These are phyloP conservation scores for Leccinum pachyderme DNA, from an alignment of 1,284 basidiomycete genomes.

Conservation along the genomic window DNA sequence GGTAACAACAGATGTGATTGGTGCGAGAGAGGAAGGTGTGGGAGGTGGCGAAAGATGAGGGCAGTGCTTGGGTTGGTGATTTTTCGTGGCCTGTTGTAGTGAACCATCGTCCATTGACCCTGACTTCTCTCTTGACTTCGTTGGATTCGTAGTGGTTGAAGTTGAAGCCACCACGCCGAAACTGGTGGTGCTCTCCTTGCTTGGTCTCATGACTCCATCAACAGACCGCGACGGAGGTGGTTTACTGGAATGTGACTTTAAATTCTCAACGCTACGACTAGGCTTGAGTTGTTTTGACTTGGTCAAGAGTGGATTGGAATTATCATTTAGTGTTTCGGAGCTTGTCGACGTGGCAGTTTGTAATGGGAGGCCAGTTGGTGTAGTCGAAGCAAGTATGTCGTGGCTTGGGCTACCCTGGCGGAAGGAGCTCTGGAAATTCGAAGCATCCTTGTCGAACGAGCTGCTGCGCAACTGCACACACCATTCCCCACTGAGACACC, in stretches of 20 bases:
- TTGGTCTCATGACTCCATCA: slow-evolving; percentile 42
- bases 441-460: slow-evolving; percentile 30
- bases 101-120: slow-evolving; percentile 34
- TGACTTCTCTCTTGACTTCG: slow-evolving; percentile 31
- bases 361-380: slow-evolving; percentile 22
- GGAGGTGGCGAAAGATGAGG: slow-evolving; percentile 19
- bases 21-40: slow-evolving; percentile 13
- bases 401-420: slow-evolving; percentile 43
- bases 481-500: slow-evolving; percentile 88
- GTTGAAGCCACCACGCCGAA: slow-evolving; percentile 44
- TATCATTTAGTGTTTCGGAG: slow-evolving; percentile 31
- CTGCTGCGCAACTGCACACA: slow-evolving; percentile 63
- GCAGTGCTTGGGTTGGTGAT: slow-evolving; percentile 11
- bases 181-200: slow-evolving; percentile 53
- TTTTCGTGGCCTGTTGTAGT: slow-evolving; percentile 18
- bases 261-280: slow-evolving; percentile 61
- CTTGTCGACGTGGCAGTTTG: slow-evolving; percentile 28
- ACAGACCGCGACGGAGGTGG: slow-evolving; percentile 34
- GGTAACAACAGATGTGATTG: slow-evolving; percentile 7
- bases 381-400: slow-evolving; percentile 40
- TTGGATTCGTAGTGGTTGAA: slow-evolving; percentile 20
- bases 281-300: slow-evolving; percentile 49
- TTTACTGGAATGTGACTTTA: slow-evolving; percentile 28
- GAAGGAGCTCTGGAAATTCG: slow-evolving; percentile 26
- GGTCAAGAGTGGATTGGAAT: slow-evolving; percentile 17